These are phyloP conservation scores for Fraxinus pennsylvanica DNA, from an alignment of 257 asterid genomes.

Conservation along the genomic window DNA sequence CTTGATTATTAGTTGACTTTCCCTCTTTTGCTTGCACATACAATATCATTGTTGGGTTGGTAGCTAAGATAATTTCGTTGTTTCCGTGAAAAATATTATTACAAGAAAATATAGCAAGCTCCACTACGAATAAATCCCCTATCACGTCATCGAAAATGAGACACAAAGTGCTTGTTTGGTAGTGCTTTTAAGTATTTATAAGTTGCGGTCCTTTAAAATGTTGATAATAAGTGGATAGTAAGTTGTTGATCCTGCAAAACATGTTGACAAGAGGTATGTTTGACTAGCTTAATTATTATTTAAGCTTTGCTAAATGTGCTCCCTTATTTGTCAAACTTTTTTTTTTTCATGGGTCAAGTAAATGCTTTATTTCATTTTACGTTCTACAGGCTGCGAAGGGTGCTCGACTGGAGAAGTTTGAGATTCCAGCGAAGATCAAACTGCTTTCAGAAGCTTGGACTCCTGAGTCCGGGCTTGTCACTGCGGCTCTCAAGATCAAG, in stretches of 20 bases:
- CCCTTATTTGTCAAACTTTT: neutral
- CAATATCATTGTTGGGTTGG: neutral
- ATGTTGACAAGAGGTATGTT: too few species aligned
- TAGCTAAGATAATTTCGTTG: neutral
- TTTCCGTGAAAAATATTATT: neutral
- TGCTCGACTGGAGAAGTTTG: constrained; percentile 48
- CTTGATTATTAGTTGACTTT: neutral
- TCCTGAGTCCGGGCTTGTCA: constrained; percentile 57
- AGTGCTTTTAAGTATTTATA: too few species aligned
- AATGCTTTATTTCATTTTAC: neutral
- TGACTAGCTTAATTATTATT: too few species aligned
- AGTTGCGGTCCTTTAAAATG: too few species aligned
- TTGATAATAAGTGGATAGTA: too few species aligned
- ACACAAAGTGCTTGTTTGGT: neutral
- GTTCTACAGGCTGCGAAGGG: constrained; percentile 45
- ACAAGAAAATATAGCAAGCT: neutral
- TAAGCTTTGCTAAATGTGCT: too few species aligned
- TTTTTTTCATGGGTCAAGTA: neutral
- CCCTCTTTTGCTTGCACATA: neutral
- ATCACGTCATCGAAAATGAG: neutral
- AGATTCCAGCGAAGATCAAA: constrained; percentile 50
- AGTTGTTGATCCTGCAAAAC: too few species aligned
- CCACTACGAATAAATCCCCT: neutral
- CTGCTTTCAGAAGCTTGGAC: constrained; percentile 53
- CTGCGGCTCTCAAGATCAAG: constrained; percentile 55